phyloP scores from a whole-genome alignment of 345 rosid species.

The Hypericum perforatum region DNA sequence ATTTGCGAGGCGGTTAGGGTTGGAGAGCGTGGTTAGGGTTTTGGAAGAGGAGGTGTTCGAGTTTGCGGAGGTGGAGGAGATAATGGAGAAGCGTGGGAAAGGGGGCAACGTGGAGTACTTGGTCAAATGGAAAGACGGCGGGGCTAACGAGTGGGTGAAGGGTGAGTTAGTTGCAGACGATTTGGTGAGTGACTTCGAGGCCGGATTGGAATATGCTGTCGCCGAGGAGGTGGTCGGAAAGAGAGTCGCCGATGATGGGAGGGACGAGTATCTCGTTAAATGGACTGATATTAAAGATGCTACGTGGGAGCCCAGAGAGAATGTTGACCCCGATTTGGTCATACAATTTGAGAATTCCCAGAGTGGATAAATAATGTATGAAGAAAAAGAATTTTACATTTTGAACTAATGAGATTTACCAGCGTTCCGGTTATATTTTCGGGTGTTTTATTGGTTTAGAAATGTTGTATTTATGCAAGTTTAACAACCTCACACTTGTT shows the following conservation, averaged over 20 bases:
- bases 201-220: constrained; percentile 75
- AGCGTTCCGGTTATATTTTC: too few species aligned
- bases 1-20: constrained; percentile 62
- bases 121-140: constrained; percentile 80
- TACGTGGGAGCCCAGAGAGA: constrained; percentile 92
- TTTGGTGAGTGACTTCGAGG: constrained; percentile 65
- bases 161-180: constrained; percentile 52
- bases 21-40: constrained; percentile 45
- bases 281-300: constrained; percentile 73
- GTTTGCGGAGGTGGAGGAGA: constrained; percentile 75
- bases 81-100: constrained; percentile 73
- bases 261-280: constrained; percentile 56
- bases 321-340: constrained; percentile 60
- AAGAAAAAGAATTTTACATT: too few species aligned
- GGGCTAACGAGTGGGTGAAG: constrained; percentile 72
- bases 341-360: constrained; percentile 34
- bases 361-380: not conserved
- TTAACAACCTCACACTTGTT: too few species aligned
- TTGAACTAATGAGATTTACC: too few species aligned
- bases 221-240: constrained; percentile 61
- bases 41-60: constrained; percentile 55
- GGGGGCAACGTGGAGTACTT: constrained; percentile 59
- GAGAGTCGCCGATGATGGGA: constrained; percentile 53
- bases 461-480: too few species aligned
- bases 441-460: too few species aligned